A percentile compares a stretch with the other conserved stretches of the same genome.
Conservation (phyloP, 371 early-diverging fungal species). For the Funneliformis caledonium region DNA sequence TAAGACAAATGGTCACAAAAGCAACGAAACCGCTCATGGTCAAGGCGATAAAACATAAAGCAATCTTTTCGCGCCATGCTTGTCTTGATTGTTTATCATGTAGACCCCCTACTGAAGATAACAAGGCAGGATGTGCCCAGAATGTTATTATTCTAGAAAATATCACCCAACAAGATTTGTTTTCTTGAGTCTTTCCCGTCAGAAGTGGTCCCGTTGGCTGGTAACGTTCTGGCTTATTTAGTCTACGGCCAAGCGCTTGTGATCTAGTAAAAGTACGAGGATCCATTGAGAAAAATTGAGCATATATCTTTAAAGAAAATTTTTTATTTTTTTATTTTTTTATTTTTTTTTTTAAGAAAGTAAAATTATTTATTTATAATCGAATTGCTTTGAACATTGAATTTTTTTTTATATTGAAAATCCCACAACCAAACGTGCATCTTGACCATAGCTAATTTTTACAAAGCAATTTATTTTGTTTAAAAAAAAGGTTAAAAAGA, state of each 20-base stretch:
- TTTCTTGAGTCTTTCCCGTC: constrained; percentile 52
- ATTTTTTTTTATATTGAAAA: too few relatives aligned
- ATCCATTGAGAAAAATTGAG: too few relatives aligned
- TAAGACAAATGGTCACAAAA: neutral
- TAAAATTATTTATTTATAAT: too few relatives aligned
- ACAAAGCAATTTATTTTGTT: too few relatives aligned
- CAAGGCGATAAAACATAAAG: constrained; percentile 61
- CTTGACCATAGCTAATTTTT: too few relatives aligned
- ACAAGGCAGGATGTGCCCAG: neutral
- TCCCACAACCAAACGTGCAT: too few relatives aligned
- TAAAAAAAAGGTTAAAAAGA: too few relatives aligned
- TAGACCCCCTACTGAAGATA: constrained; percentile 8
- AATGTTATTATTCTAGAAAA: neutral
- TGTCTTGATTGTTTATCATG: neutral
- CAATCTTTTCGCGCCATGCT: constrained; percentile 93
- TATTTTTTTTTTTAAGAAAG: too few relatives aligned
- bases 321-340: too few relatives aligned
- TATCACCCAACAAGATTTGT: neutral
- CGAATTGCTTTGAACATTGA: too few relatives aligned
- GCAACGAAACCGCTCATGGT: too few relatives aligned
- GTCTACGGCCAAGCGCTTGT: constrained; percentile 62
- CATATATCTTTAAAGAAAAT: too few relatives aligned
- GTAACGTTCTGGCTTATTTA: constrained; percentile 77
- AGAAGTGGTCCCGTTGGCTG: constrained; percentile 74
- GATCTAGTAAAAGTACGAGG: constrained; percentile 21